Conservation (phyloP, 2,329 filamentous ascomycete species). For the Fusarium staphyleae region DNA sequence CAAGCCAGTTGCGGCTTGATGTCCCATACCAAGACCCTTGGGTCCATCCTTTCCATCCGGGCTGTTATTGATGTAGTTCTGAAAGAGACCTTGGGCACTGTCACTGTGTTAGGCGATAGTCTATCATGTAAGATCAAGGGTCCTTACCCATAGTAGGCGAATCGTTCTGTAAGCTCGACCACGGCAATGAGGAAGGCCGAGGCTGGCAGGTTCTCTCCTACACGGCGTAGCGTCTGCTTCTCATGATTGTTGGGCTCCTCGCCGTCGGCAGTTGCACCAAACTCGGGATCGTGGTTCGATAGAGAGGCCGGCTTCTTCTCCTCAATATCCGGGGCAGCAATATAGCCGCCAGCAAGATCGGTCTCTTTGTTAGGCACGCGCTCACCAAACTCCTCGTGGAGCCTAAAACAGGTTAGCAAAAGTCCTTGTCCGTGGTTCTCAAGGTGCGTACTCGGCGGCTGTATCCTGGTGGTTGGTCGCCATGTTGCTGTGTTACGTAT, state of each 20-base stretch:
- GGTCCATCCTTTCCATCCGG: conserved; percentile 48
- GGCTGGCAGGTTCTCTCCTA: conserved; percentile 61
- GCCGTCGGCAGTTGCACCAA: conserved; percentile 51
- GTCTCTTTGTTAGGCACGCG: conserved; percentile 34
- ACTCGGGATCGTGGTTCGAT: conserved; percentile 35
- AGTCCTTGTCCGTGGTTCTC: no score
- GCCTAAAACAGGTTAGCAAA: conserved; percentile 35
- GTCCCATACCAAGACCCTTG: conserved; percentile 62
- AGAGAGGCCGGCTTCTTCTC: conserved; percentile 21
- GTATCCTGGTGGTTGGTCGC: conserved; percentile 46
- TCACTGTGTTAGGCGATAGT: not conserved
- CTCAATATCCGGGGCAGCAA: conserved; percentile 36
- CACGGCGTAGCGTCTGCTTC: conserved; percentile 56
- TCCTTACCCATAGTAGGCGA: conserved; percentile 59
- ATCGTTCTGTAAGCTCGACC: conserved; percentile 64
- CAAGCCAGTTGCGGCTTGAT: conserved; percentile 62
- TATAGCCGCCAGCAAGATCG: conserved; percentile 39
- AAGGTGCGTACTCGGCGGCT: conserved; percentile 43
- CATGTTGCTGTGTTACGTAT: conserved; percentile 35
- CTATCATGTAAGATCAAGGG: not conserved
- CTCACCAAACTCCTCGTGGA: conserved; percentile 41
- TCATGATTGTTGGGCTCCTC: conserved; percentile 62
- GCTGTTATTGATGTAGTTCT: conserved; percentile 59
- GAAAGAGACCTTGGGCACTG: conserved; percentile 58
- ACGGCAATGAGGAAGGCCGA: conserved; percentile 64